Conservation (phyloP, 495 filamentous ascomycete genomes). For the Rostrohypoxylon terebratum region DNA sequence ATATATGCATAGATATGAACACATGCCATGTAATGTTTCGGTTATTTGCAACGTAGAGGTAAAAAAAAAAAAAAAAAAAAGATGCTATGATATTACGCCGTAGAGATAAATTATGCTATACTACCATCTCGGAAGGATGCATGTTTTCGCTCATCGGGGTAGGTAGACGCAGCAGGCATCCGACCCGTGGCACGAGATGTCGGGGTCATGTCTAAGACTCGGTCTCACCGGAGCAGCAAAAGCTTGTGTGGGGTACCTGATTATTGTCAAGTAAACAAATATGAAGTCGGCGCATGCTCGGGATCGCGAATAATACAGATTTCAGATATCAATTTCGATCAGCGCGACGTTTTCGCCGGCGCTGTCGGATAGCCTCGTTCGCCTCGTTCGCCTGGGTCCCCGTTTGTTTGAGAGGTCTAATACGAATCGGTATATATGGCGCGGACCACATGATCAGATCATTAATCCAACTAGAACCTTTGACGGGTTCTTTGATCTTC, state of each 20-base stretch:
- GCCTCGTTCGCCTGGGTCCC: background rate
- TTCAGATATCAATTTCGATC: background rate
- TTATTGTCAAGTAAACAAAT: background rate
- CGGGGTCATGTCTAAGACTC: conserved; percentile 3
- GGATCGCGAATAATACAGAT: background rate
- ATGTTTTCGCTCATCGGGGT: background rate
- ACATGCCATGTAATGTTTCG: background rate
- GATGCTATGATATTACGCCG: background rate
- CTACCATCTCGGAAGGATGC: background rate
- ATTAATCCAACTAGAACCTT: background rate
- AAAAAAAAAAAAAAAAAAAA: too few species aligned
- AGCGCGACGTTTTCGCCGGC: conserved; percentile 1
- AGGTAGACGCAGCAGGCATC: background rate
- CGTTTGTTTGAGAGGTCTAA: background rate
- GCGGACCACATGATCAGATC: conserved; percentile 11
- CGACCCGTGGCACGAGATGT: conserved; percentile 2
- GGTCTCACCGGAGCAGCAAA: conserved; percentile 8
- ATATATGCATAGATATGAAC: background rate
- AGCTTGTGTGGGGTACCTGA: background rate
- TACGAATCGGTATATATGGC: background rate
- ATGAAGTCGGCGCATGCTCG: background rate
- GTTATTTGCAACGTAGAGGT: background rate
- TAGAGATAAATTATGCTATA: background rate
- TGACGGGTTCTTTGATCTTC: background rate
- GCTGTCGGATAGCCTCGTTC: conserved; percentile 2